A percentile compares a stretch with the other conserved stretches of the same genome.
phyloP scores from a whole-genome alignment of 2,329 filamentous ascomycete genomes.

The Chlorencoelia australis region DNA sequence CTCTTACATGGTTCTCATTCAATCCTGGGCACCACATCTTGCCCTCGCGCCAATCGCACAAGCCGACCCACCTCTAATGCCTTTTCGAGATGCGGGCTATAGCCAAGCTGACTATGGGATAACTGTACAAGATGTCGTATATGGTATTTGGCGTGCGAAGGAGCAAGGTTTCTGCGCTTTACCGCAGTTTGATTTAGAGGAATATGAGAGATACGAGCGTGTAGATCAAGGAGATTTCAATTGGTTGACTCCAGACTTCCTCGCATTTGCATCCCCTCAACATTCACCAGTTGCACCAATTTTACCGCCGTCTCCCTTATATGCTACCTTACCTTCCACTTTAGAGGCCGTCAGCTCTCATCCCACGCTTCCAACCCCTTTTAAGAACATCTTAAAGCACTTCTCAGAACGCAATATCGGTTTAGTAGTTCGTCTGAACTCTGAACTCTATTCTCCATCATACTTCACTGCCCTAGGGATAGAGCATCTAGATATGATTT shows the following conservation, averaged over 20 bases:
- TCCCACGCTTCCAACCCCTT: constrained; percentile 67
- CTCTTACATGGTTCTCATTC: constrained; percentile 98
- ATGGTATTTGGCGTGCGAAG: constrained; percentile 98
- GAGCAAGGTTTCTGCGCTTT: constrained; percentile 86
- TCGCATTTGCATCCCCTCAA: constrained; percentile 94
- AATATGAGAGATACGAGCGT: constrained; percentile 92
- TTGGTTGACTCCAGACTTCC: constrained; percentile 91
- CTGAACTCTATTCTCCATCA: constrained; percentile 89
- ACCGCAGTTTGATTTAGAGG: constrained; percentile 89
- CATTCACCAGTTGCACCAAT: constrained; percentile 67
- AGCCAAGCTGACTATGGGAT: constrained; percentile 95
- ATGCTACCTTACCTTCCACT: constrained; percentile 63
- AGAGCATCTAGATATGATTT: constrained; percentile 97
- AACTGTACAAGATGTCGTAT: constrained; percentile 94
- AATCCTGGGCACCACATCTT: constrained; percentile 93
- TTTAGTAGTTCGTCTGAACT: constrained; percentile 90
- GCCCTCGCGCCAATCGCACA: constrained; percentile 93
- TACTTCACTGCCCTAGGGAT: constrained; percentile 95
- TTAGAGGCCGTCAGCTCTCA: constrained; percentile 61
- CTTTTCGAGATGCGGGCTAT: constrained; percentile 95
- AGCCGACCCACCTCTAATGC: constrained; percentile 95
- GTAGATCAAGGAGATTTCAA: constrained; percentile 99
- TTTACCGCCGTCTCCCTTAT: constrained; percentile 61
- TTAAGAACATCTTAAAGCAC: constrained; percentile 92
- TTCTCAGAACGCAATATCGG: constrained; percentile 84